phyloP scores from a whole-genome alignment of 2,329 filamentous ascomycete genomes.

The Cladosporium velox region DNA sequence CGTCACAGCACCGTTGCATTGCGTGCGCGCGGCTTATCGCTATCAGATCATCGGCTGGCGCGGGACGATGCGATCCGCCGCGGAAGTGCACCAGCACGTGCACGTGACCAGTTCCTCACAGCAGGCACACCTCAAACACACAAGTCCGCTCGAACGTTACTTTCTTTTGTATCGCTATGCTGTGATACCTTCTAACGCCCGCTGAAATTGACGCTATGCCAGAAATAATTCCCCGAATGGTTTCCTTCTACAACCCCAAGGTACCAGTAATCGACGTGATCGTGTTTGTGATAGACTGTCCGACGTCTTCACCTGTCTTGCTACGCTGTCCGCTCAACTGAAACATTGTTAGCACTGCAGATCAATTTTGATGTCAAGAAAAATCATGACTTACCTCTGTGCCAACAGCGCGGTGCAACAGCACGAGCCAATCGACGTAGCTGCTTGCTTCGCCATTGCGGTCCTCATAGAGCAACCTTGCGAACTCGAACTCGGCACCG shows the following conservation, averaged over 20 bases:
- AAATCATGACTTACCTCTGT: conserved; percentile 60
- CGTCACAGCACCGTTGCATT: background rate
- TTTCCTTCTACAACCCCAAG: background rate
- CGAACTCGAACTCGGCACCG: conserved; percentile 95
- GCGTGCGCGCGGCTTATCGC: conserved; percentile 16
- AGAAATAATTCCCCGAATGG: background rate
- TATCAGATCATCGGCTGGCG: conserved; percentile 7
- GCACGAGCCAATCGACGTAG: conserved; percentile 98
- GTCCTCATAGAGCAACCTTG: conserved; percentile 85
- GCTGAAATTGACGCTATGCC: conserved; percentile 8
- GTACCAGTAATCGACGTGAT: conserved; percentile 36
- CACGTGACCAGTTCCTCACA: background rate
- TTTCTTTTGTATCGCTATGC: conserved; percentile 3
- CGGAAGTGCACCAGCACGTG: background rate
- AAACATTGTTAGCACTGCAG: conserved; percentile 23
- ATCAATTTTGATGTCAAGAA: background rate
- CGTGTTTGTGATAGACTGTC: conserved; percentile 32
- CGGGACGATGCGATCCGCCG: background rate
- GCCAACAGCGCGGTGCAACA: conserved; percentile 90
- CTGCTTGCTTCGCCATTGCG: conserved; percentile 96
- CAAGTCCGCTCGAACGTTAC: background rate
- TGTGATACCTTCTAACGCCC: conserved; percentile 5
- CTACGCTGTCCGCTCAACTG: conserved; percentile 37
- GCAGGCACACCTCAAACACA: background rate
- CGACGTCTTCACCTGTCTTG: conserved; percentile 31